A percentile compares a stretch with the other conserved stretches of the same genome.
Evolutionary conservation across 2,329 filamentous ascomycete genomes (phyloP).

Genomic region (Fonsecaea multimorphosa): DNA sequence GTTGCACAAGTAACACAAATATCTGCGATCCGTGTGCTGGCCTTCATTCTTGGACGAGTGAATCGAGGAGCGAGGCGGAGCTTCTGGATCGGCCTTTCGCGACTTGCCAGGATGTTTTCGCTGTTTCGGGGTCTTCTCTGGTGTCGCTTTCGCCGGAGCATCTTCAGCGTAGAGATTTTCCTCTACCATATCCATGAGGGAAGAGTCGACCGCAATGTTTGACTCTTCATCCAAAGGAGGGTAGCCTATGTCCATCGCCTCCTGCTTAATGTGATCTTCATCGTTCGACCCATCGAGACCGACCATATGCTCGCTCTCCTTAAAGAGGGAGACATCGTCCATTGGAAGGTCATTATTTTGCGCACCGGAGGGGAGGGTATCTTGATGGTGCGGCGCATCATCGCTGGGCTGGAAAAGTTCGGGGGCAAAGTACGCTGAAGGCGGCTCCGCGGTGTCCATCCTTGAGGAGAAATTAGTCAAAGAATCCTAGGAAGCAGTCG

Average conservation of each 20-base stretch:
- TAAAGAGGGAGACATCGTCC: slow-evolving; percentile 28
- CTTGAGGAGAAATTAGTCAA: slow-evolving; percentile 16
- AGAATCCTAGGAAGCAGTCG: not conserved
- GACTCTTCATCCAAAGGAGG: slow-evolving; percentile 29
- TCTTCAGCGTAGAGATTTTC: slow-evolving; percentile 17
- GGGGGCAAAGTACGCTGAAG: slow-evolving; percentile 33
- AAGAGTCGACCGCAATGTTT: slow-evolving; percentile 7
- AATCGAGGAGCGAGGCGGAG: slow-evolving; percentile 30
- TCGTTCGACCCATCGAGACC: slow-evolving; percentile 17
- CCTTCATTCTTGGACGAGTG: slow-evolving; percentile 41
- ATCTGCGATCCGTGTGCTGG: slow-evolving; percentile 40
- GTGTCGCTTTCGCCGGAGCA: slow-evolving; percentile 8
- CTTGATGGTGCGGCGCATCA: slow-evolving; percentile 29
- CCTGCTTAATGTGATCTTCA: slow-evolving; percentile 30
- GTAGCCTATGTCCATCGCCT: slow-evolving; percentile 26
- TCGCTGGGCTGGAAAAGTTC: slow-evolving; percentile 36
- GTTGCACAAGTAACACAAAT: slow-evolving; percentile 40
- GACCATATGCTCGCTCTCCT: slow-evolving; percentile 11
- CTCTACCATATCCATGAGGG: slow-evolving; percentile 23
- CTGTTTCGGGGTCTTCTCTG: slow-evolving; percentile 20
- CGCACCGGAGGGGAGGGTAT: slow-evolving; percentile 22
- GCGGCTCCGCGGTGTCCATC: slow-evolving; percentile 28
- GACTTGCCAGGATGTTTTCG: slow-evolving; percentile 36
- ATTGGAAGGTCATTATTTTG: slow-evolving; percentile 31
- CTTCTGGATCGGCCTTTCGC: slow-evolving; percentile 31